A percentile compares a stretch with the other conserved stretches of the same genome.
These are phyloP conservation scores for Pichia eremophila DNA, from an alignment of 805 yeast species.

Conservation along the genomic window DNA sequence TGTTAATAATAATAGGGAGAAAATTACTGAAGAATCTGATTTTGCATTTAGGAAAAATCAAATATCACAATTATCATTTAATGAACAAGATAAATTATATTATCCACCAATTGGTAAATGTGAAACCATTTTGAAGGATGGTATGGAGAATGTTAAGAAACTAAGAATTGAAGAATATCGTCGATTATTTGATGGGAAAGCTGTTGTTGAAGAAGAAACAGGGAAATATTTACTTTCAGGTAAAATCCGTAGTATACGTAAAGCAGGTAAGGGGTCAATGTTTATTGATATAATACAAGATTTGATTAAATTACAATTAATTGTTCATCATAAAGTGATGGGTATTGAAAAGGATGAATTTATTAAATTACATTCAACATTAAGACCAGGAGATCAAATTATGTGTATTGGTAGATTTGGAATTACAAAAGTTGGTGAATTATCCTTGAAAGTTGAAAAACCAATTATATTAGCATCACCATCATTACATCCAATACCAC, in stretches of 20 bases:
- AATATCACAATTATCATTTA: slow-evolving; percentile 8
- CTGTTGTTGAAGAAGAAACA: slow-evolving; percentile 16
- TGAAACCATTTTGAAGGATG: background rate
- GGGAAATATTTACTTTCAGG: slow-evolving; percentile 37
- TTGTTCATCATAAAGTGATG: slow-evolving; percentile 45
- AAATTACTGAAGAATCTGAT: slow-evolving; percentile 22
- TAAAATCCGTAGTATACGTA: slow-evolving; percentile 46
- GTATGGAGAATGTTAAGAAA: background rate
- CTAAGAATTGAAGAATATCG: slow-evolving; percentile 34
- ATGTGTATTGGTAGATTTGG: slow-evolving; percentile 64
- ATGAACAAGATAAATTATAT: slow-evolving; percentile 16
- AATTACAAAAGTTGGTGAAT: slow-evolving; percentile 65
- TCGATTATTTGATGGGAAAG: slow-evolving; percentile 20
- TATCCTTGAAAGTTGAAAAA: slow-evolving; percentile 53
- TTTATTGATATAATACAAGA: slow-evolving; percentile 67
- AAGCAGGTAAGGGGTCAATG: slow-evolving; percentile 57
- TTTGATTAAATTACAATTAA: slow-evolving; percentile 46
- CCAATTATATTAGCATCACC: slow-evolving; percentile 54
- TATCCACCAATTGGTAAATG: slow-evolving; percentile 19
- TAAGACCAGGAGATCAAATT: slow-evolving; percentile 68
- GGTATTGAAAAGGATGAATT: slow-evolving; percentile 35
- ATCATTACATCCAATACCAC: slow-evolving; percentile 62
- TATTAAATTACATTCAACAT: slow-evolving; percentile 26
- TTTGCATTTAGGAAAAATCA: slow-evolving; percentile 24
- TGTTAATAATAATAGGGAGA: background rate